phyloP scores from a whole-genome alignment of 768 basidiomycete genomes.

The Pisolithus marmoratus region DNA sequence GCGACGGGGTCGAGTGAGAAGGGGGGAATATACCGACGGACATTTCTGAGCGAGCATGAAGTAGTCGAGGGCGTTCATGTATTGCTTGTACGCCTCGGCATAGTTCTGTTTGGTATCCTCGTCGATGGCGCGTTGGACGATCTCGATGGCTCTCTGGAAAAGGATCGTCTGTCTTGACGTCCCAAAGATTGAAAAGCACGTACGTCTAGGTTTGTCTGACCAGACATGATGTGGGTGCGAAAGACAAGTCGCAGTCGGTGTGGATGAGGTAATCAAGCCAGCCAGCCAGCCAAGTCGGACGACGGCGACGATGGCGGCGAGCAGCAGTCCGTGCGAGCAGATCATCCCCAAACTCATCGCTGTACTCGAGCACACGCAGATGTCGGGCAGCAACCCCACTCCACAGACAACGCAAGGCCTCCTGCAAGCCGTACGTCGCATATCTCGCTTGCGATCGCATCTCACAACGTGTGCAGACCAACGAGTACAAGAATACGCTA shows the following conservation, averaged over 20 bases:
- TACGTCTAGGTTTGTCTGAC: constrained; percentile 44
- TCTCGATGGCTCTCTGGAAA: constrained; percentile 72
- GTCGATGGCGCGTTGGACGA: constrained; percentile 90
- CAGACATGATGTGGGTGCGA: constrained; percentile 31
- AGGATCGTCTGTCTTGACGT: constrained; percentile 5
- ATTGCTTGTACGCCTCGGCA: constrained; percentile 88
- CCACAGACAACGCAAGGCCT: constrained; percentile 61
- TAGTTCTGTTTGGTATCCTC: constrained; percentile 93
- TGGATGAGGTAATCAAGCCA: background rate
- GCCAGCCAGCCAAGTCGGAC: background rate
- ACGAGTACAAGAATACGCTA: constrained; percentile 59
- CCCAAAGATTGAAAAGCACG: constrained; percentile 10
- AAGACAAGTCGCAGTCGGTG: background rate
- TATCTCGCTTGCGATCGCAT: background rate
- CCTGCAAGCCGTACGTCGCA: constrained; percentile 54
- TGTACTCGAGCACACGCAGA: constrained; percentile 56
- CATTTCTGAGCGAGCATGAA: constrained; percentile 98
- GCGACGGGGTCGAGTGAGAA: background rate
- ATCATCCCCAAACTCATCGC: constrained; percentile 56
- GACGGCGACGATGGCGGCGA: too few relatives aligned
- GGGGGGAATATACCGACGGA: constrained; percentile 24
- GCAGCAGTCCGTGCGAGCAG: constrained; percentile 39
- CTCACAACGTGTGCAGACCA: constrained; percentile 43
- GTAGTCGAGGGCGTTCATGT: constrained; percentile 94
- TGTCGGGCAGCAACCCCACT: constrained; percentile 46